Percentiles rank a stretch among this genome's conserved stretches.
phyloP scores from a whole-genome alignment of 345 rosid genomes.

The thale cress (Arabidopsis thaliana) region TAIR10.1 NC_003070.9:4788501-4789000 shows the following conservation, averaged over 20 bases:
- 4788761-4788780: slow-evolving; percentile 18
- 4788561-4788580: slow-evolving; percentile 43
- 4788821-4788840: background rate
- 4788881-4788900: slow-evolving; percentile 27
- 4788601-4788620: slow-evolving; percentile 43
- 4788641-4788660: slow-evolving; percentile 33
- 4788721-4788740: slow-evolving; percentile 31
- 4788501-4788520: slow-evolving; percentile 11
- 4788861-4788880: slow-evolving; percentile 13
- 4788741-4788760: slow-evolving; percentile 14
- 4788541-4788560: slow-evolving; percentile 11
- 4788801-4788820: slow-evolving; percentile 8
- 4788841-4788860: slow-evolving; percentile 26
- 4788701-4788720: slow-evolving; percentile 5
- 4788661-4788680: slow-evolving; percentile 34
- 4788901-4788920: slow-evolving; percentile 24
- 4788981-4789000: slow-evolving; percentile 2
- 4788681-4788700: slow-evolving; percentile 5
- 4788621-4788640: slow-evolving; percentile 38
- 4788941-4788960: slow-evolving; percentile 6
- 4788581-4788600: slow-evolving; percentile 42
- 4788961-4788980: slow-evolving; percentile 12
- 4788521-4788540: slow-evolving; percentile 13
- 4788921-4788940: slow-evolving; percentile 31
- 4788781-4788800: slow-evolving; percentile 4